Evolutionary conservation across 495 filamentous ascomycete genomes (phyloP), one percentile per base, ranked within the genome.

Genomic region (Penicillium cinerascens): DNA sequence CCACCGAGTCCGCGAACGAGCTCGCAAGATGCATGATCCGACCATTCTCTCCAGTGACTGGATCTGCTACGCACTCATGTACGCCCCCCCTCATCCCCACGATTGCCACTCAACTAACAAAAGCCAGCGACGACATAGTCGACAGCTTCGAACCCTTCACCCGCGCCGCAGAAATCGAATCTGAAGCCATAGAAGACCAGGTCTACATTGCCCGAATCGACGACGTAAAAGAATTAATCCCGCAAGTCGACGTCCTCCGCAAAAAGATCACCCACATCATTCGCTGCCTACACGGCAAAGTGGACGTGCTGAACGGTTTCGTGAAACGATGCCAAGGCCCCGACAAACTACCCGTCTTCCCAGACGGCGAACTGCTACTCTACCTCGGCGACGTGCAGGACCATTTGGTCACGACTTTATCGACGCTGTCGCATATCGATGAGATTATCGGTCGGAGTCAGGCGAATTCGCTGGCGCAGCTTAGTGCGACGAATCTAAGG

Each of bases 51-150:
- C 87, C 27, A 88, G 89, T 57, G 92, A 97, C 66, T 97, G 92
- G 92, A 89, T 97, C 60, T 97, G 93, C 69, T 97, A 97, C 64
- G 92, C 92, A 17, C 74, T 97, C 61, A 95, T 97, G 87, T 90
- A 77, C 74, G 84, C 36, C 25, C 17, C 27, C 1, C n/a, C 20
- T 3, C 17, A 42, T 33, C 33, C 38, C 72, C 3, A n/a, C n/a
- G n/a, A n/a, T n/a, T n/a, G 15, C 11, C 9, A 21, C 29, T 1
- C 44, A 17, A 17, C 29, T 3, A 43, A 44, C 44, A 64, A 2
- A 25, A 6, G 3, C 10, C 56, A 90, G 87, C 59, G 92, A 97
- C 69, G 87, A 97, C 61, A 96, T 97, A 55, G 89, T 96, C 60
- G 93, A 97, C 72, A 85, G 79, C 33, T 97, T 97, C 67, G 86